Evolutionary conservation across 2,329 filamentous ascomycete genomes (phyloP).

Genomic region (Cryphonectria naterciae): DNA sequence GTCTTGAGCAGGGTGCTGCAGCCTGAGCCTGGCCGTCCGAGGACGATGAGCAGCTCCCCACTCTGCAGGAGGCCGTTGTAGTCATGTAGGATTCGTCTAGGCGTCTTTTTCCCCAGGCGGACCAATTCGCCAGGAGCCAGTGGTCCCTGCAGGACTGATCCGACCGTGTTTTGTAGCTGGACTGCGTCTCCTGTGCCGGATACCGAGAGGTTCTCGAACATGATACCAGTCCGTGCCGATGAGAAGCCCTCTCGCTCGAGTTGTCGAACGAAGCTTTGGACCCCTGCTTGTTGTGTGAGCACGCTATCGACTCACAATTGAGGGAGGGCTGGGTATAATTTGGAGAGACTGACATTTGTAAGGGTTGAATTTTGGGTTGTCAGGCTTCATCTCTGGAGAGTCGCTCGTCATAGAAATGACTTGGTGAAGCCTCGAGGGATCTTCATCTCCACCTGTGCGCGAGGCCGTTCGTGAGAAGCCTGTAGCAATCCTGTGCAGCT

Average conservation of each 20-base stretch:
- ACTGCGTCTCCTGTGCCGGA: conserved; percentile 69
- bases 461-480: background rate
- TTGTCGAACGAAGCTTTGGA: background rate
- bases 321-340: background rate
- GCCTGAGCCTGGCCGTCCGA: conserved; percentile 68
- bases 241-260: conserved; percentile 3
- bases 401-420: background rate
- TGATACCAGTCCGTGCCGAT: conserved; percentile 58
- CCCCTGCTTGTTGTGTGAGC: background rate
- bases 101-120: conserved; percentile 47
- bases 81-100: conserved; percentile 63
- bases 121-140: conserved; percentile 61
- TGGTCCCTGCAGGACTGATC: conserved; percentile 60
- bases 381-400: background rate
- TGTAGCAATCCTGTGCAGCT: background rate
- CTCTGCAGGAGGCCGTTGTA: conserved; percentile 67
- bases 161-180: conserved; percentile 71
- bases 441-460: background rate
- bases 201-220: conserved; percentile 68
- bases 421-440: background rate
- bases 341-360: background rate
- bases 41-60: conserved; percentile 71
- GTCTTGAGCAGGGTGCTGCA: conserved; percentile 69
- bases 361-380: background rate
- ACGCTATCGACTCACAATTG: background rate